phyloP scores from a whole-genome alignment of 805 yeast species.

The Candida xyloterini region DNA sequence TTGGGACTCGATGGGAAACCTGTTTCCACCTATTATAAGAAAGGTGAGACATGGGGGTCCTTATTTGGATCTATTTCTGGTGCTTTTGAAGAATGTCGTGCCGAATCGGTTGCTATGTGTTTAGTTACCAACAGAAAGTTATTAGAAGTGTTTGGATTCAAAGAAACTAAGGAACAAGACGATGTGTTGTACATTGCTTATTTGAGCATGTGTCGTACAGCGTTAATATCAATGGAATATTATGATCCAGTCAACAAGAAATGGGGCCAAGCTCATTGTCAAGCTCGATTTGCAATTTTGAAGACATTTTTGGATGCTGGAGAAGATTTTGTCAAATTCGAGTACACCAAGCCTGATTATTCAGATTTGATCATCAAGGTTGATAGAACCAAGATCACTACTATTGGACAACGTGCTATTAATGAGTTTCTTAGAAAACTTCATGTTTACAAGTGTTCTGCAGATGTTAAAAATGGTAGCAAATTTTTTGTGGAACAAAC shows the following conservation, averaged over 20 bases:
- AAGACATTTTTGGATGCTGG: slow-evolving; percentile 70
- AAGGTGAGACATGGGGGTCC: slow-evolving; percentile 90
- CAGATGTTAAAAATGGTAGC: slow-evolving; percentile 63
- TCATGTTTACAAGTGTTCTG: slow-evolving; percentile 78
- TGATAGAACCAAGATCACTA: slow-evolving; percentile 59
- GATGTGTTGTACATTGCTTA: slow-evolving; percentile 66
- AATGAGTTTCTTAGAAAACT: slow-evolving; percentile 67
- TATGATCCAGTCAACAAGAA: slow-evolving; percentile 80
- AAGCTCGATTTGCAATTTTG: slow-evolving; percentile 83
- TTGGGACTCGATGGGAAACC: slow-evolving; percentile 58
- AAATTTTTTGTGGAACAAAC: slow-evolving; percentile 65
- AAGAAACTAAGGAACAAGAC: slow-evolving; percentile 53
- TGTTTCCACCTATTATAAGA: slow-evolving; percentile 64
- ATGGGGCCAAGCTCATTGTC: slow-evolving; percentile 97
- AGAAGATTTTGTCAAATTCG: slow-evolving; percentile 52
- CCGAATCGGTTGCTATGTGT: slow-evolving; percentile 85
- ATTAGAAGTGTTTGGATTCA: slow-evolving; percentile 70
- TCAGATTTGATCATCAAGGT: slow-evolving; percentile 60
- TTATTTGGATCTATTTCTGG: slow-evolving; percentile 80
- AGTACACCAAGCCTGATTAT: slow-evolving; percentile 44
- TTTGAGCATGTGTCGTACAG: slow-evolving; percentile 85
- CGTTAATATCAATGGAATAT: slow-evolving; percentile 74
- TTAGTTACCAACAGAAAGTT: slow-evolving; percentile 66
- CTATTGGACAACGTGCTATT: slow-evolving; percentile 71
- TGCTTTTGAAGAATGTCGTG: slow-evolving; percentile 89